Base-by-base conservation (phyloP, 495 filamentous ascomycete genomes). In the Penicillium cosmopolitanum region DNA sequence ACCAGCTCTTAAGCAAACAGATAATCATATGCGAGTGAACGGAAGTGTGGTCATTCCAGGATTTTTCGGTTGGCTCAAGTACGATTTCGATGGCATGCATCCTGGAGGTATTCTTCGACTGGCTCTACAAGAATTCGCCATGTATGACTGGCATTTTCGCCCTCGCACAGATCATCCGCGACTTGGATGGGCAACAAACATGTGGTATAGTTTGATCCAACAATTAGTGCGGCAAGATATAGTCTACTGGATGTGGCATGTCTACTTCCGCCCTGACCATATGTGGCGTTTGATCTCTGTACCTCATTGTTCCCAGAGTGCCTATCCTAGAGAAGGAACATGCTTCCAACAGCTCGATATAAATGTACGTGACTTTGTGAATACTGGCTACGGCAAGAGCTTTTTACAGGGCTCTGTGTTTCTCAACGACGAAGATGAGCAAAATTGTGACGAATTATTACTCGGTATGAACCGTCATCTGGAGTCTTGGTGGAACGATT, bases 251-350 rank as follows among this genome's bases (percentile, higher is more conserved):
- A 38, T 38, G n/a, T 19, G 23, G 9, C 44, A 55, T 35, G 38
- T 47, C 28, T 25, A n/a, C 1, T 10, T 55, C 31, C 53, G 53
- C 42, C 53, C 53, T 18, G 53, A 55, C 11, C 53, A 55, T 16
- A 11, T 33, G 16, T 55, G 42, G 38, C 18, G 53, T 8, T n/a
- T 55, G 4, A 55, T 55, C 11, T 46, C 53, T 25, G 28, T 46
- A 12, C 42, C 53, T 55, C 31, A 47, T n/a, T 55, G 34, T 15
- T 7, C 53, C 1, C 28, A 47, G 16, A 34, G 25, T 15, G n/a
- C 53, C 2, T 47, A 46, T 16, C 53, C 53, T 34, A 23, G 38
- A n/a, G 53, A 55, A 19, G 5, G 7, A 8, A 55, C 53, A 9
- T 18, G 4, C 5, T 46, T 35, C 5, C 10, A 16, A 11, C 40